Base-by-base conservation (phyloP, 2,329 filamentous ascomycete species). In the Fusarium liriodendri region DNA sequence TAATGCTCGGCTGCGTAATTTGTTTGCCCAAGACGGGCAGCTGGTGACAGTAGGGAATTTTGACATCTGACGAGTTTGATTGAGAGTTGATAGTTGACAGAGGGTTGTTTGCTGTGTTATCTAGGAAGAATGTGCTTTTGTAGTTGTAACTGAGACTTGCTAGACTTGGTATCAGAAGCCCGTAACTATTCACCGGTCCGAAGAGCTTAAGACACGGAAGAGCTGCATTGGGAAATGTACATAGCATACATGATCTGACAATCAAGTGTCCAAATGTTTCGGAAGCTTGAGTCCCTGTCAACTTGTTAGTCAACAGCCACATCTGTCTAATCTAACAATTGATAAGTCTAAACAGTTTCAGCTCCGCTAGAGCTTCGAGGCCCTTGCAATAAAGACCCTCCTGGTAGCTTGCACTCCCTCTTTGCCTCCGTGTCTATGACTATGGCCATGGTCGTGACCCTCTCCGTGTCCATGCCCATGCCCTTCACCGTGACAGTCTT, bases 361-460 rank as follows among this genome's bases (percentile, higher is more conserved):
- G 20, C 27, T 47, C 18, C 5, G 25, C 54, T 59, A 75, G 16
- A 60, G 42, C 76, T 87, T 88, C 22, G 82, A 82, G 1, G 87
- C 89, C 63, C 85, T 84, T 0, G 88, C 88, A 64, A 90, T 81
- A 71, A 90, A 85, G 3, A 79, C 66, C 37, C 60, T 65, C 62
- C 67, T 76, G 18, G 66, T 69, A 62, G 58, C 67, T 45, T 54
- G 10, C 22, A 25, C 7, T 47, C 42, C 42, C 45, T 50, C 16
- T 29, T 61, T 40, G 25, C n/a, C 22, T 29, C 68, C 76, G 29
- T 67, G 58, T 18, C 58, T 47, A 29, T 60, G 65, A 9, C 33
- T 54, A 57, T 70, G 62, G 22, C 63, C 22, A n/a, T 66, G 64
- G 6, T 20, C 58, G 13, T 74, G 68, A n/a, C n/a, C n/a, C n/a